phyloP scores from a whole-genome alignment of 2,329 filamentous ascomycete genomes.

The Chrysoporthe cubensis region DNA sequence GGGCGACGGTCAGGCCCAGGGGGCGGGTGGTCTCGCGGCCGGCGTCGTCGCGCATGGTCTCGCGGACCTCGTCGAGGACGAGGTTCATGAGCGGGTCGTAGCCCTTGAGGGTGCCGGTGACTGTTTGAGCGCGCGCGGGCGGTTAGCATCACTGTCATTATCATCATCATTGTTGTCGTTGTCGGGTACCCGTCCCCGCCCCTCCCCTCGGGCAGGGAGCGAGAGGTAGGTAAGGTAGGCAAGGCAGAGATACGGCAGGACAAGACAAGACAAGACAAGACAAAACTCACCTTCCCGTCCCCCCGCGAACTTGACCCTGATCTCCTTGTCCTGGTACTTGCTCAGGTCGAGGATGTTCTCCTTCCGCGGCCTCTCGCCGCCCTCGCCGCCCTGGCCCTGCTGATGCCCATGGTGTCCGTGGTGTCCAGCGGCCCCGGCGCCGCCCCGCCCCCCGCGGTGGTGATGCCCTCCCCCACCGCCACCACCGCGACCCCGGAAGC shows the following conservation, averaged over 20 bases:
- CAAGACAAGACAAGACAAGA: neutral
- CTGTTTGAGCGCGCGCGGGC: slow-evolving; percentile 50
- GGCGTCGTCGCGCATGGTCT: slow-evolving; percentile 88
- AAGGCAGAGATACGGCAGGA: neutral
- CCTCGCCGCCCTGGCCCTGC: slow-evolving; percentile 52
- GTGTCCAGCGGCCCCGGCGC: slow-evolving; percentile 49
- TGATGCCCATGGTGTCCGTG: slow-evolving; percentile 47
- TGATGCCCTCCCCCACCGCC: slow-evolving; percentile 54
- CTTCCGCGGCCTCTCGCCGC: slow-evolving; percentile 85
- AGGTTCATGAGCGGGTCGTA: slow-evolving; percentile 98
- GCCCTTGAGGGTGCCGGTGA: slow-evolving; percentile 87
- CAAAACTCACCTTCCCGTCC: slow-evolving; percentile 76
- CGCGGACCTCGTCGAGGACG: slow-evolving; percentile 91
- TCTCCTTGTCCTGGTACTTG: slow-evolving; percentile 97
- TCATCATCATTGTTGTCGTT: no score
- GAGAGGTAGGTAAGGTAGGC: no score
- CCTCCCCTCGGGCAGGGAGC: no score
- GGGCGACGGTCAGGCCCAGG: slow-evolving; percentile 84
- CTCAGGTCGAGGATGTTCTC: slow-evolving; percentile 95
- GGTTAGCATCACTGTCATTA: neutral
- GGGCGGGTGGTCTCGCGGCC: slow-evolving; percentile 82
- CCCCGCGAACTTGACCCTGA: slow-evolving; percentile 95
- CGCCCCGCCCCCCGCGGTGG: slow-evolving; percentile 51
- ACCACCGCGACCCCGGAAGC: slow-evolving; percentile 43
- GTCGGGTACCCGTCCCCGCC: no score